Evolutionary conservation across 1,139 yeast genomes (phyloP).

Genomic region (Lodderomyces pseudojiufengensis): DNA sequence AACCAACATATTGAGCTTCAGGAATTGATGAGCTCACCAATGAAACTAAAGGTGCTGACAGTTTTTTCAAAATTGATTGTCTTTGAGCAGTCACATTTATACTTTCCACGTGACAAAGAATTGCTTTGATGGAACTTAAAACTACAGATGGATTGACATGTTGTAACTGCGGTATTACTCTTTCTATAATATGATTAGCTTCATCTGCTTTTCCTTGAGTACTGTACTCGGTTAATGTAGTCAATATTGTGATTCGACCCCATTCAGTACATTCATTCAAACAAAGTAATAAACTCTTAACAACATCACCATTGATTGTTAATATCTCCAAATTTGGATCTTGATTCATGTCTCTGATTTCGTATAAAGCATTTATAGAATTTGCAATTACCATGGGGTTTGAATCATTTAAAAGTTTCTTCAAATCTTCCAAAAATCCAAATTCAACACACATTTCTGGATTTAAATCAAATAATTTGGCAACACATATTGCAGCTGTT

Average conservation of each 20-base stretch:
- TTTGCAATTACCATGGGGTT: slow-evolving; percentile 98
- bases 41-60: slow-evolving; percentile 91
- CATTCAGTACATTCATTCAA: slow-evolving; percentile 98
- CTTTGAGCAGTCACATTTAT: slow-evolving; percentile 33
- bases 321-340: slow-evolving; percentile 49
- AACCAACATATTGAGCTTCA: slow-evolving; percentile 93
- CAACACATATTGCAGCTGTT: slow-evolving; percentile 97
- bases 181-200: slow-evolving; percentile 81
- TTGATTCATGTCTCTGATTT: slow-evolving; percentile 60
- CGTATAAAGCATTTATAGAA: slow-evolving; percentile 81
- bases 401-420: slow-evolving; percentile 72
- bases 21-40: slow-evolving; percentile 76
- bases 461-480: slow-evolving; percentile 86
- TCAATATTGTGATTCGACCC: slow-evolving; percentile 91
- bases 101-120: slow-evolving; percentile 65
- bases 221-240: slow-evolving; percentile 73
- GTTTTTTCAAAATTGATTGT: slow-evolving; percentile 55
- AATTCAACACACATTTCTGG: slow-evolving; percentile 78
- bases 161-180: slow-evolving; percentile 93
- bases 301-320: slow-evolving; percentile 39
- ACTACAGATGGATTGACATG: slow-evolving; percentile 98
- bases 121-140: slow-evolving; percentile 77
- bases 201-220: slow-evolving; percentile 51
- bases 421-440: slow-evolving; percentile 73
- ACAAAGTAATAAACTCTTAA: slow-evolving; percentile 70